phyloP scores from a whole-genome alignment of 371 early-diverging fungal genomes.

The Circinella umbellata region DNA sequence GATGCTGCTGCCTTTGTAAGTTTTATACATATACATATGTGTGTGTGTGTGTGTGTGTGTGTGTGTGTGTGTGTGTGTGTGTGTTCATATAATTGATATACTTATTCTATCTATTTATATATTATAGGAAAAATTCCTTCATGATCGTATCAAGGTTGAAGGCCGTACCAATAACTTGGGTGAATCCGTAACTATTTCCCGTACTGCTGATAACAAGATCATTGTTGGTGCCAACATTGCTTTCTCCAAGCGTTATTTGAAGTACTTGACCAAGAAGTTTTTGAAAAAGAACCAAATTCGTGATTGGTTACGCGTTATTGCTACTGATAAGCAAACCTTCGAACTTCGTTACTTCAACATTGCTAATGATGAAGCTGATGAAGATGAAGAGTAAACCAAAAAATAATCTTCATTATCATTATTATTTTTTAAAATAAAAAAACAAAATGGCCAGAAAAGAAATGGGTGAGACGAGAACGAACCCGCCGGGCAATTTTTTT shows the following conservation, averaged over 20 bases:
- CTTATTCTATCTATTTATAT: too few species aligned
- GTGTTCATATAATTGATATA: neutral
- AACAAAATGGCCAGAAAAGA: constrained; percentile 3
- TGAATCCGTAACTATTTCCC: constrained; percentile 85
- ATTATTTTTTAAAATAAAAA: constrained; percentile 9
- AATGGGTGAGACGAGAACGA: constrained; percentile 71
- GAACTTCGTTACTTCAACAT: constrained; percentile 97
- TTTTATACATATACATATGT: constrained; percentile 6
- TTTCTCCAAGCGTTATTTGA: constrained; percentile 98
- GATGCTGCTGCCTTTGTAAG: constrained; percentile 93
- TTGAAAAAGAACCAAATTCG: constrained; percentile 99
- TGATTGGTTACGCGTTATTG: constrained; percentile 98
- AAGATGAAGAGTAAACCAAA: constrained; percentile 66
- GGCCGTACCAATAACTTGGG: constrained; percentile 97
- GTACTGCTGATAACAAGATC: constrained; percentile 76
- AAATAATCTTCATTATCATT: neutral
- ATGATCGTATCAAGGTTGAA: constrained; percentile 97
- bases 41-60: too few species aligned
- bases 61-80: too few species aligned
- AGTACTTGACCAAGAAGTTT: constrained; percentile 99
- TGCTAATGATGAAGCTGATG: constrained; percentile 84
- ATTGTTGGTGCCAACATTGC: constrained; percentile 78
- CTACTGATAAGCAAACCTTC: constrained; percentile 90
- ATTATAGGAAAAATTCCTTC: constrained; percentile 89
- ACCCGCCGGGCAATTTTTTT: constrained; percentile 47